phyloP scores from a whole-genome alignment of 768 basidiomycete species.

The Suillus tomentosus region DNA sequence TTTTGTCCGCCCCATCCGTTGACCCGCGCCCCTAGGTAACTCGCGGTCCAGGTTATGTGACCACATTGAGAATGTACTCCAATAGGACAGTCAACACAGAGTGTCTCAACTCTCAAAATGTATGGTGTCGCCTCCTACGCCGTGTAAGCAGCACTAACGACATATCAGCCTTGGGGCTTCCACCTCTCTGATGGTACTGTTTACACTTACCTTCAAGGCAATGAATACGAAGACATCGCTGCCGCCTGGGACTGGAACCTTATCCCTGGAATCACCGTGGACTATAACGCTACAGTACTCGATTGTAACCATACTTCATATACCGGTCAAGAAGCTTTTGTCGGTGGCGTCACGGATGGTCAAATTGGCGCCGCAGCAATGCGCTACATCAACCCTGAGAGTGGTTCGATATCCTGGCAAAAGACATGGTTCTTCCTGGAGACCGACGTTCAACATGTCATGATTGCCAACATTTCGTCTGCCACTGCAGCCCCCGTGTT shows the following conservation, averaged over 20 bases:
- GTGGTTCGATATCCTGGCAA: constrained; percentile 55
- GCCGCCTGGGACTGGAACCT: constrained; percentile 80
- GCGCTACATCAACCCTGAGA: constrained; percentile 67
- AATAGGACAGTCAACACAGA: constrained; percentile 61
- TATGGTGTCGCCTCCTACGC: constrained; percentile 25
- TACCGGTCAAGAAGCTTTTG: constrained; percentile 55
- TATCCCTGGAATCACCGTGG: constrained; percentile 70
- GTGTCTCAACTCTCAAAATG: constrained; percentile 66
- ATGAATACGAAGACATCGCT: constrained; percentile 74
- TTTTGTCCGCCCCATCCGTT: background rate
- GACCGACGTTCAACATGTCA: constrained; percentile 62
- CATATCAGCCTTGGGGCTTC: constrained; percentile 57
- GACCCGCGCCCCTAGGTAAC: constrained; percentile 44
- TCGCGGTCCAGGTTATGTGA: constrained; percentile 58
- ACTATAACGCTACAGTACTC: constrained; percentile 59
- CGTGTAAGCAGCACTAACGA: constrained; percentile 7
- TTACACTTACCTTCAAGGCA: constrained; percentile 63
- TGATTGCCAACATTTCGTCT: constrained; percentile 54
- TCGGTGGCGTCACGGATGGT: constrained; percentile 67
- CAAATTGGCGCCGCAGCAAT: constrained; percentile 58
- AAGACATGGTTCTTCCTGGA: constrained; percentile 77
- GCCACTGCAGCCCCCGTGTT: constrained; percentile 49
- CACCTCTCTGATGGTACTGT: constrained; percentile 68
- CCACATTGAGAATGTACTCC: constrained; percentile 65
- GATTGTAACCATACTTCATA: constrained; percentile 44